These are phyloP conservation scores for Tetrapisispora nanseiensis DNA, from an alignment of 805 yeast genomes.

Conservation along the genomic window DNA sequence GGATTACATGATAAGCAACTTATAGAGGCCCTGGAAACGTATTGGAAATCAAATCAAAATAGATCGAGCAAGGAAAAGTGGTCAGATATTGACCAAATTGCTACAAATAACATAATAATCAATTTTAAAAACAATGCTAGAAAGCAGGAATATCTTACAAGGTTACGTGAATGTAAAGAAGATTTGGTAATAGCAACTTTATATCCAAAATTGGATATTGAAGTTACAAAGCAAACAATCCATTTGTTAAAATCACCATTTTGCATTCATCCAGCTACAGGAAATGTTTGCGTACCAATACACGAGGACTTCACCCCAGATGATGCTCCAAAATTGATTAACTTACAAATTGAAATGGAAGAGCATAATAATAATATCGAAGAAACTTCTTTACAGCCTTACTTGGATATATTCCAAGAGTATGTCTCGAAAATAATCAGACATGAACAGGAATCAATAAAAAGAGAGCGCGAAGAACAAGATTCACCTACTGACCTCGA, in stretches of 20 bases:
- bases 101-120: constrained; percentile 27
- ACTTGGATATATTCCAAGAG: constrained; percentile 52
- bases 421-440: constrained; percentile 50
- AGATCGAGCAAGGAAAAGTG: constrained; percentile 59
- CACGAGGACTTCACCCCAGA: constrained; percentile 54
- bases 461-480: constrained; percentile 35
- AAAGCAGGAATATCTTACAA: constrained; percentile 28
- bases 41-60: constrained; percentile 49
- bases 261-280: constrained; percentile 94
- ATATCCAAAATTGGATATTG: constrained; percentile 89
- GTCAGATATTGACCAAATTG: constrained; percentile 56
- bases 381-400: constrained; percentile 61
- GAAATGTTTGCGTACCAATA: constrained; percentile 87
- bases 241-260: constrained; percentile 94
- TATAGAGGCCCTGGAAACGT: constrained; percentile 40
- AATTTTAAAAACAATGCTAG: constrained; percentile 1
- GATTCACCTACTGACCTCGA: constrained; percentile 1
- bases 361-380: constrained; percentile 36
- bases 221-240: constrained; percentile 80
- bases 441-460: constrained; percentile 37
- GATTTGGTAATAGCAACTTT: constrained; percentile 70
- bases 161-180: constrained; percentile 62
- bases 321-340: constrained; percentile 64
- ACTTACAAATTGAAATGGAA: constrained; percentile 56
- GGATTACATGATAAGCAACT: constrained; percentile 55